Percentiles rank a stretch among this genome's conserved stretches.
Evolutionary conservation across 768 basidiomycete species (phyloP).

Genomic region (Hypholoma fasciculare): DNA sequence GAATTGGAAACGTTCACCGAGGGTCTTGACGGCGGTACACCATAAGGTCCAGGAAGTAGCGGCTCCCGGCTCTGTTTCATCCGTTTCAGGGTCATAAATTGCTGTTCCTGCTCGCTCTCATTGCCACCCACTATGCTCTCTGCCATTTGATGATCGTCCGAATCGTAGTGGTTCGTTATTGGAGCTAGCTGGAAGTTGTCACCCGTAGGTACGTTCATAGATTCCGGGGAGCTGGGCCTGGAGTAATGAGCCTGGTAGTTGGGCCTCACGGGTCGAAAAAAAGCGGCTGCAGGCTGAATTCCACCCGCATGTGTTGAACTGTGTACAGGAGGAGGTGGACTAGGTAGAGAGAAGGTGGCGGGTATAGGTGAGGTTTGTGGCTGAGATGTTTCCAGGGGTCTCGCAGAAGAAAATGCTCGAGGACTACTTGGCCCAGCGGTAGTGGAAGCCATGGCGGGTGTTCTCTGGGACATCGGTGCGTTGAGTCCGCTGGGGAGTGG

Average conservation of each 20-base stretch:
- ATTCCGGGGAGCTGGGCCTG: slow-evolving; percentile 27
- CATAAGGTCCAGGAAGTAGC: slow-evolving; percentile 53
- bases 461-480: slow-evolving; percentile 16
- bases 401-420: slow-evolving; percentile 3
- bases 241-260: slow-evolving; percentile 42
- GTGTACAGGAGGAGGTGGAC: slow-evolving; percentile 19
- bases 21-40: slow-evolving; percentile 22
- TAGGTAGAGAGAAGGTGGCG: slow-evolving; percentile 13
- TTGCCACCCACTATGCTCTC: slow-evolving; percentile 21
- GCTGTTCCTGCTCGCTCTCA: slow-evolving; percentile 24
- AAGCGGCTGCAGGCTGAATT: slow-evolving; percentile 76
- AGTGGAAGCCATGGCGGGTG: slow-evolving; percentile 14
- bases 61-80: slow-evolving; percentile 73
- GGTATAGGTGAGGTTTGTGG: slow-evolving; percentile 17
- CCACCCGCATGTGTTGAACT: slow-evolving; percentile 67
- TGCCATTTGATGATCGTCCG: slow-evolving; percentile 33
- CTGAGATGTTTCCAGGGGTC: slow-evolving; percentile 2
- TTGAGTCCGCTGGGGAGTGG: slow-evolving; percentile 35
- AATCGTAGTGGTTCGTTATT: slow-evolving; percentile 36
- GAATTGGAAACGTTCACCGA: slow-evolving; percentile 25
- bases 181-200: slow-evolving; percentile 38
- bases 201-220: slow-evolving; percentile 14
- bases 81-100: slow-evolving; percentile 37
- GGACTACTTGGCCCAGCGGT: slow-evolving; percentile 18
- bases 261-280: slow-evolving; percentile 74